These are phyloP conservation scores for Coprinopsis sp. DNA, from an alignment of 768 basidiomycete species.

Conservation along the genomic window DNA sequence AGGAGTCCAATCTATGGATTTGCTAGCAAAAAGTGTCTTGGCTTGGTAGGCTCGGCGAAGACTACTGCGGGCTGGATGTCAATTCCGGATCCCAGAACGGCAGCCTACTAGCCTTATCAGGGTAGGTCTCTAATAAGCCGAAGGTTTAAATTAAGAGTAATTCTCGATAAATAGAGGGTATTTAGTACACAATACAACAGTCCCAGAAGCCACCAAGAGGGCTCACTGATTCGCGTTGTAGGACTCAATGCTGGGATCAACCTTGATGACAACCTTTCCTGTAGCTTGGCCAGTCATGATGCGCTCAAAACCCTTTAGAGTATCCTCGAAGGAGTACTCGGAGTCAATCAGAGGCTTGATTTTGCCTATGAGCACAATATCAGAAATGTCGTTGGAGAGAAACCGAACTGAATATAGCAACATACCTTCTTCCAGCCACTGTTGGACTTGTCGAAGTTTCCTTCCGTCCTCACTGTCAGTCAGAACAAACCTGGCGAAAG, in stretches of 20 bases:
- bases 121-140: too few relatives aligned
- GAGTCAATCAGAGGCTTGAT: constrained; percentile 58
- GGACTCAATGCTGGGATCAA: constrained; percentile 20
- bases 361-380: constrained; percentile 29
- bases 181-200: too few relatives aligned
- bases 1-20: too few relatives aligned
- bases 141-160: too few relatives aligned
- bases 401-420: neutral
- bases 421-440: constrained; percentile 38
- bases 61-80: too few relatives aligned
- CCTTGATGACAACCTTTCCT: constrained; percentile 64
- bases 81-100: too few relatives aligned
- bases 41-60: too few relatives aligned
- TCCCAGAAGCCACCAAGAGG: too few relatives aligned
- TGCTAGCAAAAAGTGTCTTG: too few relatives aligned
- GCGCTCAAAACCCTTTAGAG: constrained; percentile 56
- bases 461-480: constrained; percentile 29
- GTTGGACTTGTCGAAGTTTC: constrained; percentile 27
- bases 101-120: too few relatives aligned
- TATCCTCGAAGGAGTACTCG: constrained; percentile 51
- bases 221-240: constrained; percentile 9
- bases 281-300: constrained; percentile 50
- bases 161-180: too few relatives aligned
- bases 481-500: constrained; percentile 27
- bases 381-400: neutral